Percentiles rank a stretch among this genome's conserved stretches.
Conservation (phyloP, 176 grass and related monocot genomes). For the Metroxylon sagu region DNA sequence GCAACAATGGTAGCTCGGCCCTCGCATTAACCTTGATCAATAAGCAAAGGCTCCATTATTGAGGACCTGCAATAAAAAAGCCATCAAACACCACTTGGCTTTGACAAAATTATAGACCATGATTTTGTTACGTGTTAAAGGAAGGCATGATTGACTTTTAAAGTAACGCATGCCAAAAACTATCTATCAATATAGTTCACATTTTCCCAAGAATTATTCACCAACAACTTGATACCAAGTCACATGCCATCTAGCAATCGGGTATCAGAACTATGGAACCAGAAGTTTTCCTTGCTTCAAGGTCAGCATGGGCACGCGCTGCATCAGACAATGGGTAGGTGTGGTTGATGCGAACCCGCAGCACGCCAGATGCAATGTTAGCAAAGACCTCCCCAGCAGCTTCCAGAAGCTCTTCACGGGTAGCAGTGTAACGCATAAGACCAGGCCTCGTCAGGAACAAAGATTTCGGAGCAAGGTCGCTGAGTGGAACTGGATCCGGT, state of each 20-base stretch:
- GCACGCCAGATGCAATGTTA: slow-evolving; percentile 7
- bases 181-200: too few relatives aligned
- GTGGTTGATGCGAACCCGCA: slow-evolving; percentile 35
- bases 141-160: too few relatives aligned
- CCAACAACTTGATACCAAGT: too few relatives aligned
- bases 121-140: too few relatives aligned
- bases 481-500: slow-evolving; percentile 29
- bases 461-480: slow-evolving; percentile 49
- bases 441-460: slow-evolving; percentile 41
- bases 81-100: too few relatives aligned
- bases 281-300: slow-evolving; percentile 45
- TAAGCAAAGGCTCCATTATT: too few relatives aligned
- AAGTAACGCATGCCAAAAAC: too few relatives aligned
- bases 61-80: too few relatives aligned
- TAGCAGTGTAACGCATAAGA: slow-evolving; percentile 43
- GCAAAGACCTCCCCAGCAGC: slow-evolving; percentile 38
- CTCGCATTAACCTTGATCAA: too few relatives aligned
- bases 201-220: too few relatives aligned
- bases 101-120: too few relatives aligned
- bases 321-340: slow-evolving; percentile 47
- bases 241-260: slow-evolving; percentile 10
- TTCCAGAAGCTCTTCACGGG: slow-evolving; percentile 37
- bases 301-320: slow-evolving; percentile 32
- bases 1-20: too few relatives aligned
- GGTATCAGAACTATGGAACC: slow-evolving; percentile 51